phyloP scores from a whole-genome alignment of 257 asterid genomes.

The Leonotis leonurus region DNA sequence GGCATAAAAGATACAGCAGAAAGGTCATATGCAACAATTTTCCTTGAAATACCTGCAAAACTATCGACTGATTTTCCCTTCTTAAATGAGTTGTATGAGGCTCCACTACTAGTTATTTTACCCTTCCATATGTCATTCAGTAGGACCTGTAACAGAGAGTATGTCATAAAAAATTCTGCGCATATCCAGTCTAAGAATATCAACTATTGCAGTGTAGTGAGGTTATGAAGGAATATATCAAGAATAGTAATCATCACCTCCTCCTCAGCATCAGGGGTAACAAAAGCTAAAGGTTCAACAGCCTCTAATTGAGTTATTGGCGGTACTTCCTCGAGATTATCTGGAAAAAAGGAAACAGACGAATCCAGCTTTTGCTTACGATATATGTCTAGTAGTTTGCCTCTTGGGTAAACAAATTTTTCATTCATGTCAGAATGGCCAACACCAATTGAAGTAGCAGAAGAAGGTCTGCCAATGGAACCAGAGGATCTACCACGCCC shows the following conservation, averaged over 20 bases:
- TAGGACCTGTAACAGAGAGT: slow-evolving; percentile 38
- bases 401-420: slow-evolving; percentile 79
- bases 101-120: slow-evolving; percentile 61
- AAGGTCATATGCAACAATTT: neutral
- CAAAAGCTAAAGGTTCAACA: slow-evolving; percentile 78
- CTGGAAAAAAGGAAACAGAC: slow-evolving; percentile 38
- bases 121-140: slow-evolving; percentile 76
- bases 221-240: neutral
- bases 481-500: slow-evolving; percentile 83
- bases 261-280: slow-evolving; percentile 76
- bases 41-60: slow-evolving; percentile 45
- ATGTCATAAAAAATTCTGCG: slow-evolving; percentile 7
- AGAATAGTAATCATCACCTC: slow-evolving; percentile 43
- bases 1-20: neutral
- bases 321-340: slow-evolving; percentile 60
- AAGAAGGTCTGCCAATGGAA: slow-evolving; percentile 38
- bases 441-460: slow-evolving; percentile 51
- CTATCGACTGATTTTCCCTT: slow-evolving; percentile 53
- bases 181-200: slow-evolving; percentile 4
- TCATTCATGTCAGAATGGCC: slow-evolving; percentile 36
- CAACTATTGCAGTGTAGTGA: neutral
- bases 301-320: slow-evolving; percentile 44
- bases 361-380: slow-evolving; percentile 61
- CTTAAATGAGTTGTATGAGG: slow-evolving; percentile 40
- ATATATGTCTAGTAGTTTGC: slow-evolving; percentile 83